Evolutionary conservation across 768 basidiomycete genomes (phyloP).

Genomic region (Agrocybe pediades): DNA sequence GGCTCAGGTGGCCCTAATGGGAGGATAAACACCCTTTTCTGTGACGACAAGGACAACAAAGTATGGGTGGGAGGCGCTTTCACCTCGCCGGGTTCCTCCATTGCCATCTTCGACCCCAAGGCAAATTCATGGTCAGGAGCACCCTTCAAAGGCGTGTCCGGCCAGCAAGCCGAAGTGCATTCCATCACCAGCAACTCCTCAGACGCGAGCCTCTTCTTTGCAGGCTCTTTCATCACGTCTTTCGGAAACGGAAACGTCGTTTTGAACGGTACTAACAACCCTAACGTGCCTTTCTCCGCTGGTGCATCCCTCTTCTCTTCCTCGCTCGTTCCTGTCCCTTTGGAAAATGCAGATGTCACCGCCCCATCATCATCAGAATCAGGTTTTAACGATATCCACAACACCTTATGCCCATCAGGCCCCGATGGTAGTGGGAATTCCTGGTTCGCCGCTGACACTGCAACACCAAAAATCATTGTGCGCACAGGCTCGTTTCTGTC

Average conservation of each 20-base stretch:
- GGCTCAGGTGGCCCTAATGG: slow-evolving; percentile 75
- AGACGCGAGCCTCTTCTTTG: slow-evolving; percentile 76
- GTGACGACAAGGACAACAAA: slow-evolving; percentile 64
- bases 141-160: slow-evolving; percentile 81
- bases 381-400: slow-evolving; percentile 63
- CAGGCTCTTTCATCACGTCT: slow-evolving; percentile 82
- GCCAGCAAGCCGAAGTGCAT: slow-evolving; percentile 64
- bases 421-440: slow-evolving; percentile 75
- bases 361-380: slow-evolving; percentile 61
- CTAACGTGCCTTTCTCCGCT: slow-evolving; percentile 80
- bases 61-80: slow-evolving; percentile 84
- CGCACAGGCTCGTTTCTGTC: slow-evolving; percentile 73
- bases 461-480: slow-evolving; percentile 72
- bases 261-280: slow-evolving; percentile 74
- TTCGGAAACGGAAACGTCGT: slow-evolving; percentile 55
- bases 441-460: slow-evolving; percentile 83
- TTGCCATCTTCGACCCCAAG: slow-evolving; percentile 72
- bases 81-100: slow-evolving; percentile 62
- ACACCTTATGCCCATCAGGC: slow-evolving; percentile 87
- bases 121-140: slow-evolving; percentile 72
- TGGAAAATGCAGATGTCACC: slow-evolving; percentile 55
- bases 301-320: slow-evolving; percentile 87
- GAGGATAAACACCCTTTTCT: slow-evolving; percentile 71
- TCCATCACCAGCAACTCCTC: slow-evolving; percentile 80
- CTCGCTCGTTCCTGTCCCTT: slow-evolving; percentile 81